Conservation (phyloP, 1,139 yeast genomes). For the Blastobotrys malaysiensis region DNA sequence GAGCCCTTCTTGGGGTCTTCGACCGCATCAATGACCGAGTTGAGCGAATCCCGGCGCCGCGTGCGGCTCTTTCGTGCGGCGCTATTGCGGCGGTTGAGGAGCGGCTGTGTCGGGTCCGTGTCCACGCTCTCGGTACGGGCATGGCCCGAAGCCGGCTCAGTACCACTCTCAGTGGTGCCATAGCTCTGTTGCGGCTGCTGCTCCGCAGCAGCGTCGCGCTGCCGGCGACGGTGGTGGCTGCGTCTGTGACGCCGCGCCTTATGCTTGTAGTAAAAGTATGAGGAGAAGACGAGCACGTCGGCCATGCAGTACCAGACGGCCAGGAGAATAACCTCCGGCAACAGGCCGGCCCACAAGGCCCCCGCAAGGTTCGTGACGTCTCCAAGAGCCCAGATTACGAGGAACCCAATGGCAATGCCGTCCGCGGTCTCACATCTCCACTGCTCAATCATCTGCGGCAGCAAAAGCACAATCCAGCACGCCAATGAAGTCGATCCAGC, state of each 20-base stretch:
- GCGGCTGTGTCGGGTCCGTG: slow-evolving; percentile 23
- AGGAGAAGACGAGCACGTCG: slow-evolving; percentile 54
- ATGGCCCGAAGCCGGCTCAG: neutral
- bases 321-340: slow-evolving; percentile 64
- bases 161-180: too few species aligned
- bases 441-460: slow-evolving; percentile 79
- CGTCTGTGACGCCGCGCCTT: slow-evolving; percentile 7
- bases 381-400: slow-evolving; percentile 68
- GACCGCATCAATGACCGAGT: slow-evolving; percentile 19
- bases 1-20: slow-evolving; percentile 15
- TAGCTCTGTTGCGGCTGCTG: too few species aligned
- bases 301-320: slow-evolving; percentile 75
- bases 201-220: slow-evolving; percentile 7
- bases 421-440: slow-evolving; percentile 75
- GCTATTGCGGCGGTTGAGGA: slow-evolving; percentile 22
- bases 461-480: slow-evolving; percentile 74
- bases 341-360: slow-evolving; percentile 61
- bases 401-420: slow-evolving; percentile 68
- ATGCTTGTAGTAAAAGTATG: slow-evolving; percentile 48
- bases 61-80: slow-evolving; percentile 19
- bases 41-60: slow-evolving; percentile 25
- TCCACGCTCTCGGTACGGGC: neutral
- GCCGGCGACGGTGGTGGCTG: slow-evolving; percentile 15
- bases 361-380: slow-evolving; percentile 66
- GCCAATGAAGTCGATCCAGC: slow-evolving; percentile 56